Base-by-base conservation (phyloP, 2,329 filamentous ascomycete genomes). In the Neonectria punicea region DNA sequence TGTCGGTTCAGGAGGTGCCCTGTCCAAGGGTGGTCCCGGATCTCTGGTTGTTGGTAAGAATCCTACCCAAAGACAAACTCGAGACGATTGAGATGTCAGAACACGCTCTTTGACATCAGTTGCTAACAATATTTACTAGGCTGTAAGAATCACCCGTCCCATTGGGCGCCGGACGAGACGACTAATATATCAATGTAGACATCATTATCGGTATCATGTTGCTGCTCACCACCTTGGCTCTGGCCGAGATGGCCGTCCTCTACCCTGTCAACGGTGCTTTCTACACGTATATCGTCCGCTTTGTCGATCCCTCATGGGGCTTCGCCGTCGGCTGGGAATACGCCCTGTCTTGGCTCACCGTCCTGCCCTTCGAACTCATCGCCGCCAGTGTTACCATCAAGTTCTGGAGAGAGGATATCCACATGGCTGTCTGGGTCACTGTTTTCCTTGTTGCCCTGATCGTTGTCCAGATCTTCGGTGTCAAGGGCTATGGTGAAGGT, bases 301-400 rank as follows among this genome's bases (percentile, higher is more conserved):
- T 98, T 74, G 81, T 98, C 22, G 94, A 98, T 76, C 95, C 94
- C 1, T 93, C 94, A 0, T 97, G 93, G 93, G 94, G 94, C 0
- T 97, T 97, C 76, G 93, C 93, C 53, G 97, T 97, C 92, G 94
- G 93, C 20, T 97, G 93, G 93, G 97, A 97, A 85, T 97, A 97
- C 77, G 93, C 92, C 6, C 79, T 97, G 66, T 92, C 96, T 80
- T 97, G 94, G 94, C 86, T 97, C 2, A 86, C 93, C 28, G 89
- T 94, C 0, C 80, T 97, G 28, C 94, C 94, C 0, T 84, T 97
- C 44, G 94, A 97, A 78, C 91, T 97, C 58, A 93, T 97, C 65
- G 92, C 93, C 2, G 94, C 93, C 1, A 91, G 93, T 3, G 89
- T 97, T 50, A 97, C 93, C 0, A 90, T 97, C 61, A 85, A 89